Conservation (phyloP, 2,329 filamentous ascomycete genomes). For the Epichloe amarillans region DNA sequence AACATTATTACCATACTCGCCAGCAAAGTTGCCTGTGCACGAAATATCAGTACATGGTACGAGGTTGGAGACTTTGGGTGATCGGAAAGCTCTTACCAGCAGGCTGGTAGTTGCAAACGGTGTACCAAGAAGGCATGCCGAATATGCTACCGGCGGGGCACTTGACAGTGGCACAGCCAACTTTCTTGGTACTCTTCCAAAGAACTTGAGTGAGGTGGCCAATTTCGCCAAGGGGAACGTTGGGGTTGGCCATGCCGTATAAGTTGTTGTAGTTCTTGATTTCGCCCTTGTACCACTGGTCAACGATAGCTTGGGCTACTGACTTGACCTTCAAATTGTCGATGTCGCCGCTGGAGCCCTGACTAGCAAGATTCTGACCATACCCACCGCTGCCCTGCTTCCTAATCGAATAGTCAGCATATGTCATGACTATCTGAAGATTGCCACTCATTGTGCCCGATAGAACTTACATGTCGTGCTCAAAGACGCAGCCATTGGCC, state of each 20-base stretch:
- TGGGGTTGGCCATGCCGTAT: constrained; percentile 50
- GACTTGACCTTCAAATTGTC: constrained; percentile 31
- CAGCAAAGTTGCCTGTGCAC: neutral
- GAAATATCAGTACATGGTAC: constrained; percentile 5
- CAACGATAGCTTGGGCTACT: constrained; percentile 55
- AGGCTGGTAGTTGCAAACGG: constrained; percentile 77
- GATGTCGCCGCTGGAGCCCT: constrained; percentile 28
- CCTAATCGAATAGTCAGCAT: constrained; percentile 28
- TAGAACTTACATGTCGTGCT: constrained; percentile 59
- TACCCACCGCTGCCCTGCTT: constrained; percentile 49
- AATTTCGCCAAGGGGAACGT: constrained; percentile 49
- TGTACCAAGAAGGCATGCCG: constrained; percentile 50
- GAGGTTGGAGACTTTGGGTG: neutral
- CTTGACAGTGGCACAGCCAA: constrained; percentile 55
- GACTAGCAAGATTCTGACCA: constrained; percentile 84
- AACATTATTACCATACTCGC: constrained; percentile 27
- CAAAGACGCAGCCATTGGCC: constrained; percentile 56
- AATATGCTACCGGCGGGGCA: constrained; percentile 38
- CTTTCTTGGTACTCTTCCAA: constrained; percentile 24
- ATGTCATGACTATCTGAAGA: neutral
- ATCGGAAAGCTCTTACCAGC: constrained; percentile 40
- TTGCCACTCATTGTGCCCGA: neutral
- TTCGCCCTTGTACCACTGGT: constrained; percentile 85
- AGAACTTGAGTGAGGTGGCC: constrained; percentile 39
- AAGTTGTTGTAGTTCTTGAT: constrained; percentile 39